Base-by-base conservation (phyloP, 2,329 filamentous ascomycete genomes). In the Thelonectria rubi region DNA sequence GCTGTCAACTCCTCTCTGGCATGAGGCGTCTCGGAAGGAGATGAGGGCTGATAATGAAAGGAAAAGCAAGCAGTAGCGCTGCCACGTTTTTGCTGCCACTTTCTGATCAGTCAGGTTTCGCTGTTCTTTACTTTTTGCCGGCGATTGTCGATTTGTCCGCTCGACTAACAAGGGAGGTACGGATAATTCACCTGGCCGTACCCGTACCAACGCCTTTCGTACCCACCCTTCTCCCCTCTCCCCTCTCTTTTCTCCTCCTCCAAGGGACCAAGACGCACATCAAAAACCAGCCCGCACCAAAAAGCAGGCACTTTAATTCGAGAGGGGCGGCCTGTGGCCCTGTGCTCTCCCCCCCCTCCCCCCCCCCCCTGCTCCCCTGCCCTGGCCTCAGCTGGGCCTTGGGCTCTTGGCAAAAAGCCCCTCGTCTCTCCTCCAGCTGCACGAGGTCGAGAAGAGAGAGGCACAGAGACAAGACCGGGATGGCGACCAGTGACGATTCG, bases 231-330 rank as follows among this genome's bases (percentile, higher is more conserved):
- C 51, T 20, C 47, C 46, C 42, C 32, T 21, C 43, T n/a, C n/a
- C n/a, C n/a, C n/a, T n/a, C n/a, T n/a, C n/a, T n/a, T n/a, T n/a
- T n/a, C n/a, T n/a, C n/a, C n/a, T n/a, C n/a, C n/a, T n/a, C n/a
- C n/a, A n/a, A n/a, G n/a, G n/a, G n/a, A n/a, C n/a, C n/a, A n/a
- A n/a, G n/a, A n/a, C n/a, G n/a, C n/a, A n/a, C n/a, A n/a, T n/a
- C n/a, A 58, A 39, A 37, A 46, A 46, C 55, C 15, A 53, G 40
- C 55, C 54, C 24, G 24, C 24, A 24, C 24, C 7, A 24, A 24
- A 24, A 24, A 24, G 24, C 63, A 65, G 64, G 68, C 68, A 70
- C 68, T 70, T 70, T 67, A 70, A 64, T 64, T 56, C 40, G 49
- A 61, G 64, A 67, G 46, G 58, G 64, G 58, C 45, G 57, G 53